Evolutionary conservation across 306 rosid genomes (phyloP).

Genomic region (Glycine latifolia): DNA sequence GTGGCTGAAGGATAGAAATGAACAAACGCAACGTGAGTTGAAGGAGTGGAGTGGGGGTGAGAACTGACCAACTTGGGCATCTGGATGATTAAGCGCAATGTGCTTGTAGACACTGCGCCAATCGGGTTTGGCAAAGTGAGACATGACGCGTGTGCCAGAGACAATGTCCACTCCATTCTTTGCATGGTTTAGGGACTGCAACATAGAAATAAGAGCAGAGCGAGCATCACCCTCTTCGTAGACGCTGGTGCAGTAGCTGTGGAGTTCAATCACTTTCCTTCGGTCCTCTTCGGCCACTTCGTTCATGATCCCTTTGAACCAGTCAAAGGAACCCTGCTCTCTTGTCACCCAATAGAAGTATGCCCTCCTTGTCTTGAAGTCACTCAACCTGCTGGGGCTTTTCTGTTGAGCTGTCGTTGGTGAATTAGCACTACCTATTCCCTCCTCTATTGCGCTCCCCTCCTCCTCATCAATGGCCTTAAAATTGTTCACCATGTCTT

Average conservation of each 20-base stretch:
- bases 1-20: too few relatives aligned
- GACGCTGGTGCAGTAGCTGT: slow-evolving; percentile 78
- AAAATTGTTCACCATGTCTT: slow-evolving; percentile 66
- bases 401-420: slow-evolving; percentile 16
- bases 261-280: slow-evolving; percentile 65
- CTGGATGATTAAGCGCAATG: slow-evolving; percentile 64
- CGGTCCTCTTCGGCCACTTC: slow-evolving; percentile 69
- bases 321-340: slow-evolving; percentile 77
- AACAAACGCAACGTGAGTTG: too few relatives aligned
- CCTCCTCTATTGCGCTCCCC: slow-evolving; percentile 48
- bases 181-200: slow-evolving; percentile 66
- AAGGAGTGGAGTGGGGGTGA: not conserved
- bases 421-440: slow-evolving; percentile 17
- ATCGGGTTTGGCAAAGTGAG: slow-evolving; percentile 79
- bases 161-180: slow-evolving; percentile 72
- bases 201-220: slow-evolving; percentile 77
- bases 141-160: slow-evolving; percentile 72
- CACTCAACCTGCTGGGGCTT: slow-evolving; percentile 18
- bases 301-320: slow-evolving; percentile 74
- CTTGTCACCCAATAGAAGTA: slow-evolving; percentile 79
- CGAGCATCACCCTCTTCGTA: slow-evolving; percentile 80
- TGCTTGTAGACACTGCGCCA: slow-evolving; percentile 74
- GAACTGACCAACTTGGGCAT: slow-evolving; percentile 68
- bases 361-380: slow-evolving; percentile 64
- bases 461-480: slow-evolving; percentile 62